These are phyloP conservation scores for Zymoseptoria crescenta DNA, from an alignment of 2,329 filamentous ascomycete species.

Conservation along the genomic window DNA sequence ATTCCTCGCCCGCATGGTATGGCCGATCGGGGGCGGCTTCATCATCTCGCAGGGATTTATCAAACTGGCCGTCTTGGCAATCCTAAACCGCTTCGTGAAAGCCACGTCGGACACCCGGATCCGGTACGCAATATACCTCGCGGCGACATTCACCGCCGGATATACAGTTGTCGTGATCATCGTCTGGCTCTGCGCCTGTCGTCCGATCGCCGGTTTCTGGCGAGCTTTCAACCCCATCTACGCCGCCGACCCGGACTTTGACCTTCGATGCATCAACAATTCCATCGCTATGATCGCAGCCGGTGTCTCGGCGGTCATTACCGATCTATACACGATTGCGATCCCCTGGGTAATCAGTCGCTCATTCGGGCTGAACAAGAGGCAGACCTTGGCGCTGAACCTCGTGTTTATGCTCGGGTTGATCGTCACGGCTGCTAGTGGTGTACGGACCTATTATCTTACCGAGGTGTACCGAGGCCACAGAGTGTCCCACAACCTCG, in stretches of 20 bases:
- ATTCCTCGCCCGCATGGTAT: slow-evolving; percentile 12
- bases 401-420: slow-evolving; percentile 31
- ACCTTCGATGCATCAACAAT: slow-evolving; percentile 36
- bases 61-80: not conserved
- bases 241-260: slow-evolving; percentile 36
- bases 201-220: not conserved
- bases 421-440: slow-evolving; percentile 26
- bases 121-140: not conserved
- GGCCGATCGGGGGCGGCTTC: slow-evolving; percentile 32
- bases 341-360: slow-evolving; percentile 39
- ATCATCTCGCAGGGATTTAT: not conserved
- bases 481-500: not conserved
- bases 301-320: slow-evolving; percentile 32
- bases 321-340: slow-evolving; percentile 35
- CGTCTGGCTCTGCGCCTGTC: not conserved
- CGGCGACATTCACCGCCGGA: not conserved
- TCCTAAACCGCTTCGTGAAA: not conserved
- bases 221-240: slow-evolving; percentile 2
- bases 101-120: not conserved
- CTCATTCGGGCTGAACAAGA: slow-evolving; percentile 36
- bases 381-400: slow-evolving; percentile 39
- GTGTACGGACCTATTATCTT: slow-evolving; percentile 31
- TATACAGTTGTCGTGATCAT: not conserved
- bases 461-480: not conserved
- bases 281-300: slow-evolving; percentile 32